These are phyloP conservation scores for Penicillium ochrochloron DNA, from an alignment of 495 filamentous ascomycete genomes.

Conservation along the genomic window DNA sequence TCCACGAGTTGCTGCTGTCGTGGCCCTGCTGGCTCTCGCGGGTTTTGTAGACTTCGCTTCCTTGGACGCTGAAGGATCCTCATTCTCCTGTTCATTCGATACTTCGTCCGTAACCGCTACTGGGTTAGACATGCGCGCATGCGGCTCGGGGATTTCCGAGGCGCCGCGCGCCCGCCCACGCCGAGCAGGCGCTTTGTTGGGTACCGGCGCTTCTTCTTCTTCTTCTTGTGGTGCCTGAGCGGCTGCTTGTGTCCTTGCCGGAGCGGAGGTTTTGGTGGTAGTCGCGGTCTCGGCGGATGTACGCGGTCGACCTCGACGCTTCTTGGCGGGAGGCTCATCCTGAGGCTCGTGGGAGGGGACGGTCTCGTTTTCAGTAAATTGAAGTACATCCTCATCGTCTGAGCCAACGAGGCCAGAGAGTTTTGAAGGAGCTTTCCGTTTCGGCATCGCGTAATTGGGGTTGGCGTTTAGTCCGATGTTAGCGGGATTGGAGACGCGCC, in stretches of 20 bases:
- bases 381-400: slow-evolving; percentile 66
- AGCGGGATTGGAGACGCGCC: slow-evolving; percentile 1
- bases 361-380: slow-evolving; percentile 28
- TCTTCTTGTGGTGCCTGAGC: slow-evolving; percentile 38
- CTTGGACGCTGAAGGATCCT: slow-evolving; percentile 25
- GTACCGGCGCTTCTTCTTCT: slow-evolving; percentile 40
- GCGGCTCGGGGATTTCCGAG: slow-evolving; percentile 33
- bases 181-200: slow-evolving; percentile 35
- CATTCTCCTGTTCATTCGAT: slow-evolving; percentile 26
- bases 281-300: slow-evolving; percentile 31
- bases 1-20: slow-evolving; percentile 33
- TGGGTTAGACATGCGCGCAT: slow-evolving; percentile 12
- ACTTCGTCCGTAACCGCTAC: slow-evolving; percentile 18
- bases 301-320: slow-evolving; percentile 45
- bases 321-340: slow-evolving; percentile 48
- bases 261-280: slow-evolving; percentile 28
- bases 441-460: slow-evolving; percentile 51
- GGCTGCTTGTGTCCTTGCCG: slow-evolving; percentile 23
- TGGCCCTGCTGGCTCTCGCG: slow-evolving; percentile 30
- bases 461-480: slow-evolving; percentile 7
- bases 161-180: slow-evolving; percentile 48
- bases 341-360: slow-evolving; percentile 31
- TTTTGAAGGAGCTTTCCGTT: slow-evolving; percentile 54
- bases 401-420: slow-evolving; percentile 68
- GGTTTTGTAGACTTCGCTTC: slow-evolving; percentile 16